Base-by-base conservation (phyloP, 768 basidiomycete species). In the Xerocomellus intermedius region DNA sequence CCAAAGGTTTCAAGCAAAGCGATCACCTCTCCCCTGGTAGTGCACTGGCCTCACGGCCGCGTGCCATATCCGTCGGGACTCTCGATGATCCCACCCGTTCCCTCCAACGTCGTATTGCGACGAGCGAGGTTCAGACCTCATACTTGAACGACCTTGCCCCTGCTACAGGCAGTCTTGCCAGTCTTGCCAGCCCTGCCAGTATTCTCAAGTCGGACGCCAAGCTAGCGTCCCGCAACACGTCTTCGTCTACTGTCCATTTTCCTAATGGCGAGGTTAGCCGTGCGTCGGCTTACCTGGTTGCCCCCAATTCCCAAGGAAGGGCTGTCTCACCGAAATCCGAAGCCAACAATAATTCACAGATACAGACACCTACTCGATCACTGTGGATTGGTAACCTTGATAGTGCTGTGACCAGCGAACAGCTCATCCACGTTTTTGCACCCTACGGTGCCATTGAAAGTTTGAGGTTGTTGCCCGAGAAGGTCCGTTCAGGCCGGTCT, bases 311-410 rank as follows among this genome's bases (percentile, higher is more conserved):
- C 26, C 82, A 85, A 65, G 88, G 83, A 64, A 84, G 89, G 47
- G 84, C 89, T n/a, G 75, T 88, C 51, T 93, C 91, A 13, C 91
- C 91, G 22, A 94, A 92, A 71, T 79, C 86, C 37, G 89, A 92
- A 72, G 79, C 74, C 33, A 69, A 64, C 50, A 78, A 82, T 41
- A 77, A 82, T 35, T 82, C 84, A 13, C 90, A 94, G 65, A 82
- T 87, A 50, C 95, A 98, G 74, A 88, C 92, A 38, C 96, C 97
- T 35, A 96, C 96, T 12, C 87, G 97, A 48, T 95, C 93, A 33
- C 77, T 99, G 28, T 99, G 97, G 96, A 97, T 99, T 67, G 97
- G 97, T 46, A 98, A 98, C 73, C 78, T 99, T 47, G 97, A 98
- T 71, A 91, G 90, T 61, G 89, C 89, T 50, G 91, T 96, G 52